Base-by-base conservation (phyloP, 2,329 filamentous ascomycete species). In the Penicillium sclerotigenum region DNA sequence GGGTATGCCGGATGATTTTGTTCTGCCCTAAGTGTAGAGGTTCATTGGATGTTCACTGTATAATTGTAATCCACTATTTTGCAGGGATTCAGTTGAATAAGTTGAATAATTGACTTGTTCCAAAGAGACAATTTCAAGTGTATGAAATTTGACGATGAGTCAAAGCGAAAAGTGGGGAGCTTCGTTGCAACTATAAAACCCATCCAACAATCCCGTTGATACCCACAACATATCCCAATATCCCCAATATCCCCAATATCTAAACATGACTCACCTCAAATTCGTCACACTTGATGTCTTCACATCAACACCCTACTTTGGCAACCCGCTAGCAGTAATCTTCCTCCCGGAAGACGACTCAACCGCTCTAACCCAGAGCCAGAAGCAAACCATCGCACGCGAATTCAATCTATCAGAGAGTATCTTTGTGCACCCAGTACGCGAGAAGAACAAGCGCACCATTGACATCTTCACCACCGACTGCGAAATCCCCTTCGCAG, bases 401-500 rank as follows among this genome's bases (percentile, higher is more conserved):
- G 83, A 85, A 60, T 85, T 84, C 73, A 84, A 84, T 60, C 73
- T 82, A 36, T 83, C 81, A 0, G 83, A 85, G 60, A 83, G 80
- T 0, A 79, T 83, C 24, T 83, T 85, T 59, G 66, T 84, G 18
- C 77, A 83, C 53, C 63, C 65, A 9, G 52, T 49, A 1, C 49
- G 41, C 8, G 56, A 56, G 16, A 47, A 56, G 16, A 45, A 26
- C 20, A 62, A 64, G 31, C 65, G 65, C 22, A 65, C 60, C 24
- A 73, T 84, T 48, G 79, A 83, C 64, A 85, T 85, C 63, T 84
- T 84, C 73, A 78, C 79, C 38, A 74, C 75, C 0, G 68, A 71
- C 8, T 64, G 61, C 11, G 83, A 85, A 66, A 64, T 85, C 16
- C 81, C 82, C 8, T 84, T 85, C 60, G 82, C 83, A 1, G 80